Base-by-base conservation (phyloP, 2,329 filamentous ascomycete genomes). In the Orbilia brochopaga region DNA sequence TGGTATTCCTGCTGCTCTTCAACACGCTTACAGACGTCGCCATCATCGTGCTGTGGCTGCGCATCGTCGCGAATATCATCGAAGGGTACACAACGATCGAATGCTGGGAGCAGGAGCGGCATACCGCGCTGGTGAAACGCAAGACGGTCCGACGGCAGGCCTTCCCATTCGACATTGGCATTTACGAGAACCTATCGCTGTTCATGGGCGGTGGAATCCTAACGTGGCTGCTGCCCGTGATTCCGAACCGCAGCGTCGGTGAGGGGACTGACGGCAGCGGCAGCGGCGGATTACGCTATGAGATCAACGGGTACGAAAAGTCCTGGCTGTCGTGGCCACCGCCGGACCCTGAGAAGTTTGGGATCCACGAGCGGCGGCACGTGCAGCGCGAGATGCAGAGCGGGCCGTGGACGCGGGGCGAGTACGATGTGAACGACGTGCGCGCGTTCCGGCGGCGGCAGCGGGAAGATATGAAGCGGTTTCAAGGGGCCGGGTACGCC, bases 91-190 rank as follows among this genome's bases (percentile, higher is more conserved):
- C 90, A 23, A 91, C 90, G 78, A 94, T 95, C 76, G 91, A 95
- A 79, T 83, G 84, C 72, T 93, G 90, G 90, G 90, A 89, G 77
- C 79, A 86, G 52, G 86, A 89, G 74, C 82, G 86, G 0, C 87
- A 89, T 78, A 84, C 86, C 74, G 81, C 84, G 7, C 78, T 87
- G 0, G 79, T 87, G 23, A 80, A 82, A 0, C 77, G 79, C 1
- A 78, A 77, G 59, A 78, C 79, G 1, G 80, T 79, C 19, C 23
- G 78, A 77, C 0, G 77, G 59, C 85, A 92, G 76, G 89, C 93
- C 78, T 94, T 91, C 75, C 91, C 90, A 0, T 94, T 92, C 79
- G 90, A 95, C 76, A 80, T 93, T 50, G 90, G 89, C 55, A 82
- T 94, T 75, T 91, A 86, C 80, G 78, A 81, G 37, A 95, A 95